A percentile compares a stretch with the other conserved stretches of the same genome.
Evolutionary conservation across 805 yeast species (phyloP).

Genomic region (Cephaloascus fragrans): DNA sequence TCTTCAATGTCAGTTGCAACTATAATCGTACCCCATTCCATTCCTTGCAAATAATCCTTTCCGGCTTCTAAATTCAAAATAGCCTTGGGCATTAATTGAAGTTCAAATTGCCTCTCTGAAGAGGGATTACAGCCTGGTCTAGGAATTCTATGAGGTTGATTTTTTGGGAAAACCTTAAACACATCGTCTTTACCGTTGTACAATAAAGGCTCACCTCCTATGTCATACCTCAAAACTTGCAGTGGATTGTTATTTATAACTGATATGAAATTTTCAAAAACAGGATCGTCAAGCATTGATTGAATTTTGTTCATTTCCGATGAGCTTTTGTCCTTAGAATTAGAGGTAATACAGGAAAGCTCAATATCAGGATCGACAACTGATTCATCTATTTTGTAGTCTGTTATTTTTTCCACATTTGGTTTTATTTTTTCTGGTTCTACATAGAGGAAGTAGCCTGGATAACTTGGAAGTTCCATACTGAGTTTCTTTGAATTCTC

Average conservation of each 20-base stretch:
- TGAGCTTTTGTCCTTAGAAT: slow-evolving; percentile 14
- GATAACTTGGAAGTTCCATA: slow-evolving; percentile 37
- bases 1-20: slow-evolving; percentile 73
- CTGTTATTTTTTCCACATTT: slow-evolving; percentile 11
- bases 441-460: slow-evolving; percentile 61
- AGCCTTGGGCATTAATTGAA: slow-evolving; percentile 91
- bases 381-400: slow-evolving; percentile 38
- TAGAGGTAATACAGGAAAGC: slow-evolving; percentile 17
- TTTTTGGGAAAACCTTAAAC: slow-evolving; percentile 28
- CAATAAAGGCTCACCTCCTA: slow-evolving; percentile 69
- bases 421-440: slow-evolving; percentile 56
- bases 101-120: slow-evolving; percentile 57
- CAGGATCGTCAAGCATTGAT: slow-evolving; percentile 58
- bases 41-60: slow-evolving; percentile 53
- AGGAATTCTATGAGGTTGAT: slow-evolving; percentile 34
- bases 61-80: slow-evolving; percentile 69
- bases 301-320: slow-evolving; percentile 38
- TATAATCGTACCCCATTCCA: slow-evolving; percentile 96
- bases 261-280: slow-evolving; percentile 71
- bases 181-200: slow-evolving; percentile 56
- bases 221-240: slow-evolving; percentile 80
- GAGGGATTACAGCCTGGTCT: slow-evolving; percentile 52
- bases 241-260: slow-evolving; percentile 72
- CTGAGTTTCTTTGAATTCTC: slow-evolving; percentile 2
- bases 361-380: slow-evolving; percentile 31